A percentile compares a stretch with the other conserved stretches of the same genome.
Evolutionary conservation across 371 early-diverging fungal species (phyloP).

Genomic region (Circinella minor): DNA sequence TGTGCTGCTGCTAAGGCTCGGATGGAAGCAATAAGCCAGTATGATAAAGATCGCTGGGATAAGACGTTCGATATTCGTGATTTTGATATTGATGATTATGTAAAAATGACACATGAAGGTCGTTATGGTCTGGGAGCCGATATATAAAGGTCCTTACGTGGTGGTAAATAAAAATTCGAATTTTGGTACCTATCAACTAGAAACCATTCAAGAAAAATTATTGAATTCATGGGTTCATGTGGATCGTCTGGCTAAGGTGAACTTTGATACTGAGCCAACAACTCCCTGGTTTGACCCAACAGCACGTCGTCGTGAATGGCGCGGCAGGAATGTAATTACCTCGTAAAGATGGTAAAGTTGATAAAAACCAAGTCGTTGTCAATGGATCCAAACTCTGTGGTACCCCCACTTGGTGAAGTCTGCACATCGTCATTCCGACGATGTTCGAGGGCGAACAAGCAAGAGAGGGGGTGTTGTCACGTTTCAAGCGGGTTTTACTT

Average conservation of each 20-base stretch:
- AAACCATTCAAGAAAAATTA: background rate
- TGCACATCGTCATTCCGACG: too few relatives aligned
- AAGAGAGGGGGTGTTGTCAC: too few relatives aligned
- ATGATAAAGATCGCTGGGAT: conserved; percentile 32
- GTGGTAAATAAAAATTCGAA: conserved; percentile 1
- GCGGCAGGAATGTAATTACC: too few relatives aligned
- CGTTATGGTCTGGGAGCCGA: conserved; percentile 8
- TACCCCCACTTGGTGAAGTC: too few relatives aligned
- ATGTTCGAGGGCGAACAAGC: too few relatives aligned
- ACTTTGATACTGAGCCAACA: background rate
- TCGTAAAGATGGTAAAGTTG: too few relatives aligned
- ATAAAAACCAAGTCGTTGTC: too few relatives aligned
- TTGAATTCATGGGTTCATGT: conserved; percentile 8
- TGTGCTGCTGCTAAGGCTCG: background rate
- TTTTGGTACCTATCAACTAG: conserved; percentile 7
- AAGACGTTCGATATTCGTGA: background rate
- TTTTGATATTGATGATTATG: conserved; percentile 21
- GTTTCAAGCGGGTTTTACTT: too few relatives aligned
- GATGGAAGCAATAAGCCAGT: conserved; percentile 3
- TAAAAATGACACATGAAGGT: conserved; percentile 11
- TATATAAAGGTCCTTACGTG: conserved; percentile 15
- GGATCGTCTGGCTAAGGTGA: background rate
- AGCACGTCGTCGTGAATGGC: background rate
- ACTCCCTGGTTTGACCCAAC: conserved; percentile 8
- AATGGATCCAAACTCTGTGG: too few relatives aligned